phyloP scores from a whole-genome alignment of 1,284 basidiomycete species.

The Macrocystidia cucumis region DNA sequence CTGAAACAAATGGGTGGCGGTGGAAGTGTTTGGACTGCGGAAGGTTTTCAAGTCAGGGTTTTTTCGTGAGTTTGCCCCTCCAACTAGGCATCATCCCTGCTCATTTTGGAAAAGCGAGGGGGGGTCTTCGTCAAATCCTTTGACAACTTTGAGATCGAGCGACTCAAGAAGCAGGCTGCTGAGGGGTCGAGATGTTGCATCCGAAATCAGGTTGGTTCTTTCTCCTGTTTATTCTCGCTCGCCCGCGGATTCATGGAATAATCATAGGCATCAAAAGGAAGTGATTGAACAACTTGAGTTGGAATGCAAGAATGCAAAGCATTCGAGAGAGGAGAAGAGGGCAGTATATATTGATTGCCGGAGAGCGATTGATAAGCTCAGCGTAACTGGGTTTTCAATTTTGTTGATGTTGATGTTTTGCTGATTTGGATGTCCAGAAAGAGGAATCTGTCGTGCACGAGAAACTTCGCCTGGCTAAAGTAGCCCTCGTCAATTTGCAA shows the following conservation, averaged over 20 bases:
- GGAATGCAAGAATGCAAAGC: slow-evolving; percentile 10
- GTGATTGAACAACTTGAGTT: slow-evolving; percentile 15
- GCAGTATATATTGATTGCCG: slow-evolving; percentile 12
- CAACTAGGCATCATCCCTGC: slow-evolving; percentile 1
- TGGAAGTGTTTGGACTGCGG: slow-evolving; percentile 53
- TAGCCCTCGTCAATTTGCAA: slow-evolving; percentile 19
- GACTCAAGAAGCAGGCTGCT: slow-evolving; percentile 46
- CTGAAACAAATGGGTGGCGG: slow-evolving; percentile 38
- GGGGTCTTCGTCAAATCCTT: slow-evolving; percentile 41
- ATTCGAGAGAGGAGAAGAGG: slow-evolving; percentile 11
- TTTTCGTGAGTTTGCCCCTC: slow-evolving; percentile 41
- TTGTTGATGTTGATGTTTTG: slow-evolving; percentile 2
- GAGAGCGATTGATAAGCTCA: slow-evolving; percentile 16
- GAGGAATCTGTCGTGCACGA: slow-evolving; percentile 17
- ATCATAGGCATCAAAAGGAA: slow-evolving; percentile 18
- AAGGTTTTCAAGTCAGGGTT: slow-evolving; percentile 52
- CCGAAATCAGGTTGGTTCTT: slow-evolving; percentile 23
- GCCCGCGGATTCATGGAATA: slow-evolving; percentile 1
- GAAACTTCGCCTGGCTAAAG: slow-evolving; percentile 19
- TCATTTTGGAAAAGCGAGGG: slow-evolving; percentile 48
- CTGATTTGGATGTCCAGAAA: slow-evolving; percentile 13
- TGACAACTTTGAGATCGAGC: slow-evolving; percentile 21
- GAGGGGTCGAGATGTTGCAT: slow-evolving; percentile 28
- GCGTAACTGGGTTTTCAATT: slow-evolving; percentile 13
- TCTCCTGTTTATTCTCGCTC: neutral